Evolutionary conservation across 108 stramenopile genomes (phyloP), one percentile per base, ranked within the genome.

Genomic region (Stephanodiscus minutulus): DNA sequence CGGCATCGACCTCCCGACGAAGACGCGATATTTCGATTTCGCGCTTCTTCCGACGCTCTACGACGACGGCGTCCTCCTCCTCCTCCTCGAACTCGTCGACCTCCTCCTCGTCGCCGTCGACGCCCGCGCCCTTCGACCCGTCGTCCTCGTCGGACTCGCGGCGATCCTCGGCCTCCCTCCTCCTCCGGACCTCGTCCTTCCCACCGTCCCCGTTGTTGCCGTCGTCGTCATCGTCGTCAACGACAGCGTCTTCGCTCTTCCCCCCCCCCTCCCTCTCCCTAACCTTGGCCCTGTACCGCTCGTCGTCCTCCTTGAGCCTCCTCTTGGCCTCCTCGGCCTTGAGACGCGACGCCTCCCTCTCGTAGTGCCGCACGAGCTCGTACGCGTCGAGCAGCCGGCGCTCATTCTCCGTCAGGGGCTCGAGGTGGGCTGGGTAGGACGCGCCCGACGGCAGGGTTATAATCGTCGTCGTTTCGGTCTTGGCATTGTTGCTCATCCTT

Each of bases 271-370:
- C 49, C 21, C 75, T 39, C 36, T 76, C 73, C 25, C 74, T 28
- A 24, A 80, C 46, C 59, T 82, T 61, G 60, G 83, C 76, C 43
- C 84, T 68, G 68, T 87, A 88, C 20, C 81, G 76, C 10, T 77
- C 85, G 64, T 89, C 87, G 3, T 79, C 84, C 31, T 86, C 89
- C 20, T 77, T 82, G 2, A 94, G 76, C 37, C 87, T 83, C 15
- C 83, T 78, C 22, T 84, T 81, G n/a, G 93, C 93, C 11, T 86
- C 86, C 49, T 82, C 82, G 52, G 88, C 89, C 56, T 88, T 88
- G 37, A 89, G 33, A 20, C 82, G 73, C 12, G 87, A 73, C 5
- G 89, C 88, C 33, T 88, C 79, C 64, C 80, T 75, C 74, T 91
- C 91, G 64, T 86, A 91, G 0, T 71, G 62, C 56, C 81, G 78